Conservation (phyloP, 345 rosid species). For the Moricandia arvensis region DNA sequence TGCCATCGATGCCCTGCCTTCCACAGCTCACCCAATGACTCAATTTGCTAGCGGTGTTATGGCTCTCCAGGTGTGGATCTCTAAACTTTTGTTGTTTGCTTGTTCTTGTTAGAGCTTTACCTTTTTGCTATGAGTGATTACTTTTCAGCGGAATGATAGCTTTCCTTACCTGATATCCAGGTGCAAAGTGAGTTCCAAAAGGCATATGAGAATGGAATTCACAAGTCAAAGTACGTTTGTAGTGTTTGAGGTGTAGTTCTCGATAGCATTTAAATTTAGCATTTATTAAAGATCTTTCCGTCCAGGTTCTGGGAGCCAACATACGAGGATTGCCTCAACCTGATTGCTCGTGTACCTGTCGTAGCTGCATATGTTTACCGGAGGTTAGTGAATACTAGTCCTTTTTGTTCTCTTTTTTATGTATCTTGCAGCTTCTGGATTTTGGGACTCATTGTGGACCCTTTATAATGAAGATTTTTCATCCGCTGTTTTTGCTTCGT, state of each 20-base stretch:
- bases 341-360: constrained; percentile 87
- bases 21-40: constrained; percentile 96
- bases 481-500: constrained; percentile 1
- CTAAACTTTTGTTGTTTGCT: constrained; percentile 3
- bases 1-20: constrained; percentile 90
- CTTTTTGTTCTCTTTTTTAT: not conserved
- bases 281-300: constrained; percentile 12
- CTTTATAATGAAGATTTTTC: not conserved
- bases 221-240: constrained; percentile 71
- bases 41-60: constrained; percentile 96
- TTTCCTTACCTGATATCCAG: constrained; percentile 44
- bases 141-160: not conserved
- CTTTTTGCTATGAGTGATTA: not conserved
- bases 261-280: constrained; percentile 17
- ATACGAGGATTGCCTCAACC: constrained; percentile 81
- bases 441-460: not conserved
- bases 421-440: constrained; percentile 1
- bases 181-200: constrained; percentile 97
- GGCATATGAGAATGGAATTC: constrained; percentile 89
- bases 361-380: constrained; percentile 89
- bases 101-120: not conserved
- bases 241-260: constrained; percentile 17
- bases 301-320: constrained; percentile 98
- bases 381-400: constrained; percentile 55
- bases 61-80: constrained; percentile 85